phyloP scores from a whole-genome alignment of 2,329 filamentous ascomycete species.

The Microcyclosporella mali region DNA sequence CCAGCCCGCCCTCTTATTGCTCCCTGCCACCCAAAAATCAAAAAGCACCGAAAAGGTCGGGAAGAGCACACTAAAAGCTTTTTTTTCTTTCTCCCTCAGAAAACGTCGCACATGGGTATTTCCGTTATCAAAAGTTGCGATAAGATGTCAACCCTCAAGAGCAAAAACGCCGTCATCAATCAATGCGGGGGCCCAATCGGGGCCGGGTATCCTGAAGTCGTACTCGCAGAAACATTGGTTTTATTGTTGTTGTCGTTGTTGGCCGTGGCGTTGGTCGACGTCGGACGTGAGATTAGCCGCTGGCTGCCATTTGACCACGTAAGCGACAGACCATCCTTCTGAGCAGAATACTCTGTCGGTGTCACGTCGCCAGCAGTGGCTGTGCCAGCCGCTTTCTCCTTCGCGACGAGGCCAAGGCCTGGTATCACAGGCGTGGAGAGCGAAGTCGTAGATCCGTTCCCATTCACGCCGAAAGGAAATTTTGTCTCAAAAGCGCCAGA shows the following conservation, averaged over 20 bases:
- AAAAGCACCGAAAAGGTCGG: conserved; percentile 10
- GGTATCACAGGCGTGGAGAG: conserved; percentile 35
- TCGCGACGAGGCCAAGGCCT: conserved; percentile 32
- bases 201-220: conserved; percentile 36
- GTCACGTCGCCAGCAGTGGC: conserved; percentile 30
- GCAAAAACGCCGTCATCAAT: conserved; percentile 16
- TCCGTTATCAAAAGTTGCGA: no score
- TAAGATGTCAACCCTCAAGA: conserved; percentile 2
- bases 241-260: conserved; percentile 13
- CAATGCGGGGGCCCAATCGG: conserved; percentile 35
- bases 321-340: conserved; percentile 9
- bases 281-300: conserved; percentile 17
- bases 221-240: conserved; percentile 22
- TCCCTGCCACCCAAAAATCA: conserved; percentile 2
- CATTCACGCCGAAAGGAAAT: conserved; percentile 54
- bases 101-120: background rate
- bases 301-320: conserved; percentile 15
- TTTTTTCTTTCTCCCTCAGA: conserved; percentile 1
- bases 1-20: conserved; percentile 13
- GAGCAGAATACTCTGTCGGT: conserved; percentile 28
- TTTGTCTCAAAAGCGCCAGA: conserved; percentile 58
- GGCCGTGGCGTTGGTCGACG: conserved; percentile 17
- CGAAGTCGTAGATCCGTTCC: conserved; percentile 35
- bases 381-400: conserved; percentile 8
- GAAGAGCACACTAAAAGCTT: conserved; percentile 3